Base-by-base conservation (phyloP, 2,329 filamentous ascomycete species). In the Furcasterigmium sp. region DNA sequence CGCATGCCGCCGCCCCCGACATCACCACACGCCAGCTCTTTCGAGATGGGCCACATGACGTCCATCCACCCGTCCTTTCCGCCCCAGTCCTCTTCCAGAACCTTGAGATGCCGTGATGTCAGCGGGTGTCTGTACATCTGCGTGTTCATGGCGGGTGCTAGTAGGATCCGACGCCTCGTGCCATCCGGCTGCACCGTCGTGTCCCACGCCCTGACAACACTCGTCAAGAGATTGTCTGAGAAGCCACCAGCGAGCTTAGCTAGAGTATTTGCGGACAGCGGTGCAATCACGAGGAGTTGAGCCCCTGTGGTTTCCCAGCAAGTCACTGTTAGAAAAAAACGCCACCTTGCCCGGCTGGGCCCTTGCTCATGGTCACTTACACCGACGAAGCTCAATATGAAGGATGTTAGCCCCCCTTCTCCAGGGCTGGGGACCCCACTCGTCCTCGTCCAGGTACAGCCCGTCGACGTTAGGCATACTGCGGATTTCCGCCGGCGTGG, bases 121-220 rank as follows among this genome's bases (percentile, higher is more conserved):
- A 95, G 69, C 2, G 90, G 91, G 59, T 96, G 89, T 43, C 74
- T 71, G 85, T 87, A 95, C 91, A 95, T 95, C 4, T 84, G 82
- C 19, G 81, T 89, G 61, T 96, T 95, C 88, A 95, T 95, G 23
- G 85, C 82, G 2, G 84, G 83, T 3, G 86, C 86, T 1, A 91
- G 85, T 2, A 93, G 56, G 28, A 95, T 88, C 50, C 72, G 77
- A 61, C 84, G 84, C 60, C 73, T 79, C 41, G 58, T 62, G 6
- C 58, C 63, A 47, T 85, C 81, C 7, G 84, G 66, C 14, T 72
- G 58, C 0, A 81, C 80, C n/a, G 73, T 73, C 0, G 82, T 83
- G 63, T 97, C 91, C 93, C 91, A 98, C 0, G 91, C 91, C 17
- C 91, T 73, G 29, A 93, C 75, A 0, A 93, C 84, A 38, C 68